Base-by-base conservation (phyloP, 495 filamentous ascomycete genomes). In the Penicillium antarcticum region DNA sequence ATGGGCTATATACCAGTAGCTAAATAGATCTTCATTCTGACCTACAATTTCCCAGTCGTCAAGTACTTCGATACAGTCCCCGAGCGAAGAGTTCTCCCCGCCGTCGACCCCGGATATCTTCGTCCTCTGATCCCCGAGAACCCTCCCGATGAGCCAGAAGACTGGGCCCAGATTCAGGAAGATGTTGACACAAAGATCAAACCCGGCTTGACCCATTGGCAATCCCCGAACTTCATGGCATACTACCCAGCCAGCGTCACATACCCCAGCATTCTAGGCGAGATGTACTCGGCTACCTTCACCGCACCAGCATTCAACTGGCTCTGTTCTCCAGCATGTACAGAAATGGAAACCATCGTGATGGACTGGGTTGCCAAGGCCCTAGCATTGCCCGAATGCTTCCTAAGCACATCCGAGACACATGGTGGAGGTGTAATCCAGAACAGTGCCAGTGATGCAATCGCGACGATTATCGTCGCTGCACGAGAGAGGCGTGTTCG, bases 191-290 rank as follows among this genome's bases (percentile, higher is more conserved):
- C 80, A 12, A 90, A 94, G 61, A 96, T 97, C 67, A 84, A 96
- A 67, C 94, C 94, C 0, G 94, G 94, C 3, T 72, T 98, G 46
- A 98, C 94, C 0, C 94, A 97, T 70, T 98, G 94, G 88, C 89
- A 96, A 67, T 88, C 85, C 3, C 94, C 94, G 2, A 92, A 94
- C 66, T 98, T 96, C 79, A 88, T 96, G 80, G 94, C 94, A 32
- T 98, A 92, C 81, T 98, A 88, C 70, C 90, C 94, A 12, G 90
- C 91, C 14, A 81, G 79, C 34, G 85, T 85, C 42, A 86, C 86
- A 34, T 97, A 87, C 70, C 92, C 94, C 0, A 86, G 83, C 39
- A 89, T 97, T 65, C 83, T 98, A 3, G 94, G 91, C 4, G 94
- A 98, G 70, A 84, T 98, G 68, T 98, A 96, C 73, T 87, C 82